Evolutionary conservation across 257 asterid genomes (phyloP).

Genomic region (Solanum ossicruentum): DNA sequence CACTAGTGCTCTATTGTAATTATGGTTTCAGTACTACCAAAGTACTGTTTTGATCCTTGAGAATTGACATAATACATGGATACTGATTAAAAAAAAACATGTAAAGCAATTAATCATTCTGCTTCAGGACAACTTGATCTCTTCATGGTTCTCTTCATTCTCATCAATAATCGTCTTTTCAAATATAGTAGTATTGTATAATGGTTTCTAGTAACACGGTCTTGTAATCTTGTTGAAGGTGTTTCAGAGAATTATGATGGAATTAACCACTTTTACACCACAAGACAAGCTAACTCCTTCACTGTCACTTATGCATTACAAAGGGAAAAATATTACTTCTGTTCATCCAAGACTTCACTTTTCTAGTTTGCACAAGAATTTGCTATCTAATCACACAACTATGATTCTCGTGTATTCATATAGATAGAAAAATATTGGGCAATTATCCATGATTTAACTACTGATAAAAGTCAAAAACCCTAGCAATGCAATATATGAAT

Average conservation of each 20-base stretch:
- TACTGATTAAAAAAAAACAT: too few relatives aligned
- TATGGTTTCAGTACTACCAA: too few relatives aligned
- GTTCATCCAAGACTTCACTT: background rate
- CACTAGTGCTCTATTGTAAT: too few relatives aligned
- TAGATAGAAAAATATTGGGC: background rate
- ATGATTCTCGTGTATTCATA: background rate
- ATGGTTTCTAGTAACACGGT: background rate
- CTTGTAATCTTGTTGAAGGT: background rate
- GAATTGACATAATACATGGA: too few relatives aligned
- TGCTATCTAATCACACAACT: background rate
- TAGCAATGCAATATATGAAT: background rate
- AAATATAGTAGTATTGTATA: background rate
- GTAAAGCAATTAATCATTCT: background rate
- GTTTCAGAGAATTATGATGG: background rate
- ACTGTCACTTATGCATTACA: background rate
- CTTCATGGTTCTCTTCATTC: background rate
- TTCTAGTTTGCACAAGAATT: background rate
- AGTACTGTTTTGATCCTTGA: too few relatives aligned
- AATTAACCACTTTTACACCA: background rate
- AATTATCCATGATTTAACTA: background rate
- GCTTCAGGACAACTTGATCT: background rate
- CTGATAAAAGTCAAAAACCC: background rate
- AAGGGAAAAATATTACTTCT: background rate
- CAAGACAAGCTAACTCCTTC: background rate
- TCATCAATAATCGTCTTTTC: background rate